Base-by-base conservation (phyloP, 768 basidiomycete genomes). In the Auricularia sp. region DNA sequence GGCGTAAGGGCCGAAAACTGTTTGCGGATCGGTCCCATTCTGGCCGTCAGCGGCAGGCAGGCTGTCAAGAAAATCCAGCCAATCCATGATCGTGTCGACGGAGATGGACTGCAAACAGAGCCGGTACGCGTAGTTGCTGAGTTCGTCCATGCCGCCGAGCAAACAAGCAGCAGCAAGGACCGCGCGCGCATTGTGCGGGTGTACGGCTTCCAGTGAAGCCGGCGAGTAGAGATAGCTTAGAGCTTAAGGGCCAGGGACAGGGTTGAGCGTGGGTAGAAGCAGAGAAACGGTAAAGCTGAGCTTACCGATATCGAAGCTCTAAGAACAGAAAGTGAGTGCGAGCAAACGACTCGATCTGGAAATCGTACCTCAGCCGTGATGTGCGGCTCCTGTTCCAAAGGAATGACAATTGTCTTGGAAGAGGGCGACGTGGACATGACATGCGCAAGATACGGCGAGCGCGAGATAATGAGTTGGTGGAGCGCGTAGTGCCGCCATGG, bases 371-470 rank as follows among this genome's bases (percentile, higher is more conserved):
- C 90, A 72, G 86, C 84, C 16, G 89, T 91, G 65, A 94, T 85
- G 75, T 90, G 87, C 61, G 89, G 90, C 69, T 92, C 88, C 67
- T 84, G 83, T 70, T 89, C 86, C 67, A 94, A 78, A 67, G 85
- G 83, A 64, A 93, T 83, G 72, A 87, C 88, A 70, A 94, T 83
- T 64, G 83, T 79, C 68, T 86, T 83, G 29, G 59, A 63, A 39
- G 71, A 70, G 33, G 87, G 86, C 39, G 88, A 86, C 61, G 88
- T 90, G 64, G 87, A 89, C 87, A 96, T 91, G 69, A 92, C 80
- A 74, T 93, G 91, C 47, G 88, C 90, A 71, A 95, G 83, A 76
- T 85, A 90, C 44, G 94, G 92, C 37, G 92, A 94, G 63, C 88
- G 87, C 66, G 92, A 90, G 67, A 95, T 80, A 68, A 94, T 87